Conservation (phyloP, 2,329 filamentous ascomycete genomes). For the Pseudohalonectria lignicola region DNA sequence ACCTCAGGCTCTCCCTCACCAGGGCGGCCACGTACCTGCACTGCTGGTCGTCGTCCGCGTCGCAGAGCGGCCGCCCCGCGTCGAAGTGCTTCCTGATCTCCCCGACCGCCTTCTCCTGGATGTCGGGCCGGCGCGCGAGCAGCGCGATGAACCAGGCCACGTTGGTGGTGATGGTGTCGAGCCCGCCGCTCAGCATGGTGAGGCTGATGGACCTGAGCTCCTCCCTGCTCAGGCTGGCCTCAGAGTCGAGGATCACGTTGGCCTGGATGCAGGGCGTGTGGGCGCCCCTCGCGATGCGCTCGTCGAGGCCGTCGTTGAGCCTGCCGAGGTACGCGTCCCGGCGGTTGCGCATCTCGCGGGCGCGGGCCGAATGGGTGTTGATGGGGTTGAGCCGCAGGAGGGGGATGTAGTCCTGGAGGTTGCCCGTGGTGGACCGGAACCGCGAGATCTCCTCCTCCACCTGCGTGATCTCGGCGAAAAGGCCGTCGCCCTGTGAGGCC, state of each 20-base stretch:
- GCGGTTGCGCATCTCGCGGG: constrained; percentile 49
- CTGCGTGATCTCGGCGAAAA: constrained; percentile 53
- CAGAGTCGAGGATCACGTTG: constrained; percentile 7
- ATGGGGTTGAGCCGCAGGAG: constrained; percentile 57
- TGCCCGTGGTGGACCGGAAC: constrained; percentile 59
- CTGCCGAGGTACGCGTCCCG: constrained; percentile 43
- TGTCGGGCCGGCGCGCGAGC: constrained; percentile 46
- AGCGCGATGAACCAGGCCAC: constrained; percentile 55
- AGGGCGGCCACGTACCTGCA: constrained; percentile 53
- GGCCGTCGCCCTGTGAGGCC: constrained; percentile 40
- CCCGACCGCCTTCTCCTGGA: constrained; percentile 47
- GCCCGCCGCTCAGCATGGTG: constrained; percentile 58
- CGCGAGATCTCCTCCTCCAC: constrained; percentile 50
- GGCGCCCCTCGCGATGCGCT: constrained; percentile 14
- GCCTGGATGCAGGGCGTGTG: constrained; percentile 17
- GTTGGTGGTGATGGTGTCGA: constrained; percentile 56
- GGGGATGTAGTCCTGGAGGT: constrained; percentile 64
- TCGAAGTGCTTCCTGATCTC: constrained; percentile 44
- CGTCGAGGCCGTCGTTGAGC: constrained; percentile 42
- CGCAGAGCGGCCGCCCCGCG: constrained; percentile 35
- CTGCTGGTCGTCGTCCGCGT: constrained; percentile 50
- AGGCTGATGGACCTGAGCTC: constrained; percentile 57
- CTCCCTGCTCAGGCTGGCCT: constrained; percentile 25
- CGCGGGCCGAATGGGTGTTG: constrained; percentile 43
- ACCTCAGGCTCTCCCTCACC: constrained; percentile 49